Base-by-base conservation (phyloP, 208 protist species). In the Trypanosomatidae sp. region DNA sequence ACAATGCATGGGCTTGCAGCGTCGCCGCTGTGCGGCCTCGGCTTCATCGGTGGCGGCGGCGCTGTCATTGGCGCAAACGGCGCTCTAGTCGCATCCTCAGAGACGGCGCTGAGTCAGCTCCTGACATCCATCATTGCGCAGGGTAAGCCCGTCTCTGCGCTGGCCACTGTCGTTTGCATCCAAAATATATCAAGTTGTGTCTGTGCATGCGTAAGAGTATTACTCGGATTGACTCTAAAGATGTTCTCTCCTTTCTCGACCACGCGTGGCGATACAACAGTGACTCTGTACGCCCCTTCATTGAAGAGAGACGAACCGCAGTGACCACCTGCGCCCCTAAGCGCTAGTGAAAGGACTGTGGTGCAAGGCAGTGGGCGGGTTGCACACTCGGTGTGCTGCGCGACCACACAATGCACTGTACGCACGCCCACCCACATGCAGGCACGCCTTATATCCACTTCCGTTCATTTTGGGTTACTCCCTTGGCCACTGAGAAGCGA, bases 111-210 rank as follows among this genome's bases (percentile, higher is more conserved):
- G 22, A 79, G 53, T 17, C 81, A 91, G 73, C 46, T 91, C 47
- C 74, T 94, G 22, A 65, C 83, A 19, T 79, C 88, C 19, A 73
- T 95, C 4, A 19, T 91, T 4, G 62, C 86, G 10, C 84, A 89
- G 50, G 82, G 88, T 15, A 77, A 85, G 7, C 73, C 79, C 17
- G 10, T 80, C 1, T 67, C 83, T 7, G n/a, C 83, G 13, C 52
- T 92, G 49, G 71, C 73, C 2, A 86, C 80, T 47, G 76, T 94
- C n/a, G 72, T 76, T 22, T 91, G 81, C 67, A 72, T 95, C 36
- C 89, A 91, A 83, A 96, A 93, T 83, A 93, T 93, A 82, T 92
- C 90, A 94, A 91, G 83, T 39, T 96, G 92, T 59, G 85, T 93
- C 62, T 82, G 89, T 83, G 81, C 84, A 85, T 94, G 82, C 65